Percentiles rank a stretch among this genome's conserved stretches.
Evolutionary conservation across 2,329 filamentous ascomycete genomes (phyloP).

Genomic region (Ophiostoma australiae): DNA sequence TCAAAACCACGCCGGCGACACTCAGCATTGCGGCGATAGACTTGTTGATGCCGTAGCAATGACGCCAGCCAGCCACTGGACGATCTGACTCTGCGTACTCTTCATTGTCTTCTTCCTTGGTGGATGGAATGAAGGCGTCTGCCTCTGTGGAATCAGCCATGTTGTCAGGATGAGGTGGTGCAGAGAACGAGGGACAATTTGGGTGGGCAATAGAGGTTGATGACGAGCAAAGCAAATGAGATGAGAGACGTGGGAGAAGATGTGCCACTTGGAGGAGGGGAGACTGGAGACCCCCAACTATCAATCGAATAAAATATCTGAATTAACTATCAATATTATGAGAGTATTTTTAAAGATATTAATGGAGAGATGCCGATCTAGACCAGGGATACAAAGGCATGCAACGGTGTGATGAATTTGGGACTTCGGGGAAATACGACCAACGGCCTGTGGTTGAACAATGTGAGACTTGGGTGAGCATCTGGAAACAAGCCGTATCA

Average conservation of each 20-base stretch:
- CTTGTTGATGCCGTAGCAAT: background rate
- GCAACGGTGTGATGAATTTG: background rate
- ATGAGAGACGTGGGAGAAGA: background rate
- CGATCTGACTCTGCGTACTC: background rate
- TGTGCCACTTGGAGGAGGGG: background rate
- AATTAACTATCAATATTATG: background rate
- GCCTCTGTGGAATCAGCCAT: background rate
- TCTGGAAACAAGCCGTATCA: background rate
- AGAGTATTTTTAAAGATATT: background rate
- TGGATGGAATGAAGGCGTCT: background rate
- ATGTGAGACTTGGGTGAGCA: background rate
- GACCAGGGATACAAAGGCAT: background rate
- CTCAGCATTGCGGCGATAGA: background rate
- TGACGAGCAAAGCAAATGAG: background rate
- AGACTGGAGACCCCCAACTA: background rate
- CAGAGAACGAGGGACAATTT: background rate
- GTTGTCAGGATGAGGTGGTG: background rate
- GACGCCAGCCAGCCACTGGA: background rate
- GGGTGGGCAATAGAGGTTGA: background rate
- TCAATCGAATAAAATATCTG: background rate
- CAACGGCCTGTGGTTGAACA: background rate
- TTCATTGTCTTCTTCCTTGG: background rate
- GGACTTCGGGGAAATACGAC: background rate
- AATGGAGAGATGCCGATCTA: background rate
- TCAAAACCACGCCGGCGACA: background rate